phyloP scores from a whole-genome alignment of 2,329 filamentous ascomycete genomes.

The Alternaria ethzedia region DNA sequence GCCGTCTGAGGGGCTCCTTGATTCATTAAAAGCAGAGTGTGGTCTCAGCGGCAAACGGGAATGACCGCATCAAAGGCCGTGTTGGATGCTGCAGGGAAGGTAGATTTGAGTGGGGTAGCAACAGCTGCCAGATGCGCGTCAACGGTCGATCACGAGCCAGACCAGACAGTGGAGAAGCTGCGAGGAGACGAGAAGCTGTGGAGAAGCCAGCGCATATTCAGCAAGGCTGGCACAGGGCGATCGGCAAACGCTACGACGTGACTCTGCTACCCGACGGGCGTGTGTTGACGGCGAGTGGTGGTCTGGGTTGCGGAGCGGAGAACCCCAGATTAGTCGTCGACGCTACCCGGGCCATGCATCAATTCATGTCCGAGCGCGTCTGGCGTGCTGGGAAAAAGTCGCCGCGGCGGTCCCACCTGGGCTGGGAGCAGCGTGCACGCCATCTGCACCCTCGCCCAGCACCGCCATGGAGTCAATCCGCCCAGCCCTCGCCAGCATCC shows the following conservation, averaged over 20 bases:
- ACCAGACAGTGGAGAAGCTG: conserved; percentile 18
- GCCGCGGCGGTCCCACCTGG: conserved; percentile 1
- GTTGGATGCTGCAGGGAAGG: conserved; percentile 7
- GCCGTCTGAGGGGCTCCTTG: conserved; percentile 34
- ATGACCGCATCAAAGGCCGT: conserved; percentile 15
- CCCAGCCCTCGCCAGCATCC: conserved; percentile 31
- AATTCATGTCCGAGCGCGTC: not conserved
- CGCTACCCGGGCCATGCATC: not conserved
- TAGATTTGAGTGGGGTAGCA: conserved; percentile 18
- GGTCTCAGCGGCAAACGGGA: conserved; percentile 11
- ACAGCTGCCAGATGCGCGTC: conserved; percentile 11
- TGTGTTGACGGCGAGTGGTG: not conserved
- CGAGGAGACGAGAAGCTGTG: conserved; percentile 16
- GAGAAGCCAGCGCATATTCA: conserved; percentile 31
- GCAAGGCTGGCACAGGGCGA: conserved; percentile 8
- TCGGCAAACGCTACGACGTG: conserved; percentile 11
- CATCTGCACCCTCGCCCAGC: not conserved
- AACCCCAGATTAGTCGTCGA: conserved; percentile 14
- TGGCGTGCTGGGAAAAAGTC: conserved; percentile 1
- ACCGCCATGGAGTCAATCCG: conserved; percentile 38
- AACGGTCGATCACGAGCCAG: conserved; percentile 12
- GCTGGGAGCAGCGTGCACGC: not conserved
- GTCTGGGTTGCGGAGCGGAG: conserved; percentile 12
- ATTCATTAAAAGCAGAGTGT: conserved; percentile 42
- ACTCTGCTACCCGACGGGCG: conserved; percentile 1